A percentile compares a stretch with the other conserved stretches of the same genome.
Evolutionary conservation across 1,284 basidiomycete genomes (phyloP).

Genomic region (Xerocomus amazonicus): DNA sequence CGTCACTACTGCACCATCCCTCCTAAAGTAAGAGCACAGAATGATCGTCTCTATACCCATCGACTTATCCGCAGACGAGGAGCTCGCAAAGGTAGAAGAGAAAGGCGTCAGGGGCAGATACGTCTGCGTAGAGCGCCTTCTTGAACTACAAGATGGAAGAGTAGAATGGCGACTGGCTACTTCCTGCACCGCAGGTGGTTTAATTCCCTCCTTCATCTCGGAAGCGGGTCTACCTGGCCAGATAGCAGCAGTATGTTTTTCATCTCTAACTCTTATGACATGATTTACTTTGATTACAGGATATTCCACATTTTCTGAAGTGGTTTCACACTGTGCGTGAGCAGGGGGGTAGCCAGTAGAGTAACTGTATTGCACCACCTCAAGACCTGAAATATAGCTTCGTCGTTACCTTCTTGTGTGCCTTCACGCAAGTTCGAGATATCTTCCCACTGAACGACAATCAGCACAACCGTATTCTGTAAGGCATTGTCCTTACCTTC

Average conservation of each 20-base stretch:
- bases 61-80: slow-evolving; percentile 55
- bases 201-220: slow-evolving; percentile 59
- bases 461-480: slow-evolving; percentile 13
- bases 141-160: slow-evolving; percentile 58
- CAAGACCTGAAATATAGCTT: neutral
- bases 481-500: slow-evolving; percentile 59
- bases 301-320: slow-evolving; percentile 61
- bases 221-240: slow-evolving; percentile 57
- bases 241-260: slow-evolving; percentile 52
- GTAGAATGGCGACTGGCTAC: slow-evolving; percentile 80
- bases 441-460: slow-evolving; percentile 65
- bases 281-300: slow-evolving; percentile 37
- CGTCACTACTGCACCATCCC: neutral
- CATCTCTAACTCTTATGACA: neutral
- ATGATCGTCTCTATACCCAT: slow-evolving; percentile 70
- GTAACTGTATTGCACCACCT: neutral
- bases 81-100: slow-evolving; percentile 58
- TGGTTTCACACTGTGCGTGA: slow-evolving; percentile 39
- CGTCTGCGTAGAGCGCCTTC: slow-evolving; percentile 62
- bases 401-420: neutral
- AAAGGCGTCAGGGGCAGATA: slow-evolving; percentile 69
- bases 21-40: slow-evolving; percentile 33
- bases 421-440: slow-evolving; percentile 71
- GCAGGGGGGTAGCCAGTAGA: slow-evolving; percentile 30
- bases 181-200: slow-evolving; percentile 68